Conservation (phyloP, 257 asterid genomes). For the Solanum piurae region DNA sequence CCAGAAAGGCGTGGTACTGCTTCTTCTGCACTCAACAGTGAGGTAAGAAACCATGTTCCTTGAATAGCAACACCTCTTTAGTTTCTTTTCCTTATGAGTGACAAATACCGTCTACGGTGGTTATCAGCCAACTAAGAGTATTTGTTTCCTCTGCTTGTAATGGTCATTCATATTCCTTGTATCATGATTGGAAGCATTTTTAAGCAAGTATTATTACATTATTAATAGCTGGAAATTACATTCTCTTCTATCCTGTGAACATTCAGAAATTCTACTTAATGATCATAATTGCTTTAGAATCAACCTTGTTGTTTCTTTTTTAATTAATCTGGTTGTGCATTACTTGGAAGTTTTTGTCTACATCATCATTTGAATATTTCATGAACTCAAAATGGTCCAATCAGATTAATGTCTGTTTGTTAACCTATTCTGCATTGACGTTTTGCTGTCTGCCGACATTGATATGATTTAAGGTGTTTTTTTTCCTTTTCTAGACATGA, state of each 20-base stretch:
- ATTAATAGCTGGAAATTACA: neutral
- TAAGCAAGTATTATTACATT: neutral
- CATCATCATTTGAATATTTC: neutral
- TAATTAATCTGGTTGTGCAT: neutral
- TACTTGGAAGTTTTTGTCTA: neutral
- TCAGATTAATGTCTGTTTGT: neutral
- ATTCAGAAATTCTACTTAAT: neutral
- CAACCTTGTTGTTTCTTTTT: neutral
- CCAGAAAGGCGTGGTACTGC: conserved; percentile 77
- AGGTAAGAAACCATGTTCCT: conserved; percentile 29
- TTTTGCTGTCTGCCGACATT: neutral
- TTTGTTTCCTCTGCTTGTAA: neutral
- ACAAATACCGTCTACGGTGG: neutral
- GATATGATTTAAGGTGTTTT: neutral
- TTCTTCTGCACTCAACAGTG: conserved; percentile 60
- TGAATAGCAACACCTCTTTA: neutral
- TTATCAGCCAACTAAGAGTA: neutral
- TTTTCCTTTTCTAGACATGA: neutral
- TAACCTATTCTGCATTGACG: neutral
- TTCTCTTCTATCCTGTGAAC: neutral
- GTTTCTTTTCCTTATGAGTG: neutral
- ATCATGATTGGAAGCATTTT: neutral
- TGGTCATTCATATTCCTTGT: neutral
- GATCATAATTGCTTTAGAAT: neutral
- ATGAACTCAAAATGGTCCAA: neutral